Base-by-base conservation (phyloP, 2,329 filamentous ascomycete species). In the Apiospora hydei region DNA sequence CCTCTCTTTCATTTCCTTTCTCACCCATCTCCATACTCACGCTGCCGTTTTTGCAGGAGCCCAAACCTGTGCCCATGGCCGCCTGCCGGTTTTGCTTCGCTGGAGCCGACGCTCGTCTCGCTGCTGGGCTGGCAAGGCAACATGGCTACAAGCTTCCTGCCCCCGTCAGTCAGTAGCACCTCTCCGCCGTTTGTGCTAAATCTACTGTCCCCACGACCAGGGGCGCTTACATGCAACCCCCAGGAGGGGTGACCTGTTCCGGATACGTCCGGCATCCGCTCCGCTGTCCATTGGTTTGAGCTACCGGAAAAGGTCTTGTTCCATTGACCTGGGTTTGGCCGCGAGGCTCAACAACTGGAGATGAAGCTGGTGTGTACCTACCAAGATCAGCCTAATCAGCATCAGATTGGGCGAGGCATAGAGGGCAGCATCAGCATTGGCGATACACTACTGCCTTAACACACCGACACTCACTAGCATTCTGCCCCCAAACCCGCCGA, bases 261-360 rank as follows among this genome's bases (percentile, higher is more conserved):
- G 57, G 57, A 64, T 64, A 64, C 57, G 57, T 64, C 57, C 57
- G 57, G 57, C 57, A 64, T n/a, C 57, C 57, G 57, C 57, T 64
- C 57, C 57, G 57, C 57, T 64, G 57, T 64, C 57, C 57, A 61
- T 61, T 64, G 57, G 57, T 41, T 64, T 64, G 57, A 64, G 57
- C 57, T 41, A 64, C 57, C 57, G 57, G 57, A 41, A 41, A 64
- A 64, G 57, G 57, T 41, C 57, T 64, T 64, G 34, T 64, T 64
- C 57, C 57, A 64, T 64, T 64, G 57, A 64, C 34, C 57, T 64
- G 57, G 57, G 34, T 64, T 41, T 64, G 57, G 57, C 8, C 34
- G 34, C 57, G 57, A 64, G 57, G 57, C 57, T 64, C 57, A 41
- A 64, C 57, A 41, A 64, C 57, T 64, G 57, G 57, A 64, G 57